Evolutionary conservation across 225 moss, liverwort and hornwort species (phyloP).

Genomic region (Pseudisothecium myosuroides): DNA sequence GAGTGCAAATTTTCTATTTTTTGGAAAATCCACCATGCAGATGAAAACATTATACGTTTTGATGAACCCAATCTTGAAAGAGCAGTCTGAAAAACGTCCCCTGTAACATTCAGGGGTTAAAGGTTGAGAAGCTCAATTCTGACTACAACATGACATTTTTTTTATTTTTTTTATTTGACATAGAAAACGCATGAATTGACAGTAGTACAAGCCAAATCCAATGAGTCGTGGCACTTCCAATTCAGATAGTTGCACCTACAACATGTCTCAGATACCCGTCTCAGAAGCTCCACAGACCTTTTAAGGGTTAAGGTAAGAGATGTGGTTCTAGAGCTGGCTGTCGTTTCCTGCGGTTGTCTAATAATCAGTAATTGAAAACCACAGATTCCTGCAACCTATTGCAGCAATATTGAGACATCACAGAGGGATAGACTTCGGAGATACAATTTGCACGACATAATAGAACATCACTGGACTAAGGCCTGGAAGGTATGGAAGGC

Average conservation of each 20-base stretch:
- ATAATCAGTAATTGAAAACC: background rate
- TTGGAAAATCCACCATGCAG: too few species aligned
- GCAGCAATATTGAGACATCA: background rate
- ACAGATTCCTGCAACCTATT: background rate
- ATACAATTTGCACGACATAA: background rate
- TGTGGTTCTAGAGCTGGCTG: background rate
- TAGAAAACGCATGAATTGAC: background rate
- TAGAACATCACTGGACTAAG: background rate
- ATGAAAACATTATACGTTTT: too few species aligned
- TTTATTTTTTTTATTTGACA: too few species aligned
- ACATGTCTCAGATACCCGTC: background rate
- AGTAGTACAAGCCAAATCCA: background rate
- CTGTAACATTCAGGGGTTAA: too few species aligned
- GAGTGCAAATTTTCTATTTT: too few species aligned
- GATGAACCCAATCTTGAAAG: too few species aligned
- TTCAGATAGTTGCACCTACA: background rate
- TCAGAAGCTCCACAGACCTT: background rate
- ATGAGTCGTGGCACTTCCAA: background rate
- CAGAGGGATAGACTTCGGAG: background rate
- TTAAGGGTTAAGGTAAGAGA: too few species aligned
- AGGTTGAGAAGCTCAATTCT: background rate
- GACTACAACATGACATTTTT: background rate
- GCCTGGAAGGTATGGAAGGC: background rate
- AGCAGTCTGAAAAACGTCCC: too few species aligned
- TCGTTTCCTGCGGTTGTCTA: background rate